phyloP scores from a whole-genome alignment of 106 monocot species.

The Ottelia alismoides region DNA sequence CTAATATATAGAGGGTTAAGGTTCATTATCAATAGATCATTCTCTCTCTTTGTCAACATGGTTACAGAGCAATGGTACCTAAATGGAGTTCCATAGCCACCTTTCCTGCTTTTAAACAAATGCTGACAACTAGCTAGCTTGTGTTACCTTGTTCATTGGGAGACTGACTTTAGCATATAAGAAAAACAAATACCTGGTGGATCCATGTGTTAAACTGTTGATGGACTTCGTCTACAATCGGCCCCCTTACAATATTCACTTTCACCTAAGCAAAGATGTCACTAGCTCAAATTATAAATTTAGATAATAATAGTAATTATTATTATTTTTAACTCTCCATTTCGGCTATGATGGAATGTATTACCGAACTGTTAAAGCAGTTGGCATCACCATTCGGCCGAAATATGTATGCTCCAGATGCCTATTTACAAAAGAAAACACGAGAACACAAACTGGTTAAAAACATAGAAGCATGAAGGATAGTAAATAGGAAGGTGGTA shows the following conservation, averaged over 20 bases:
- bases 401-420: slow-evolving; percentile 71
- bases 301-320: neutral
- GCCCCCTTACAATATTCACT: slow-evolving; percentile 27
- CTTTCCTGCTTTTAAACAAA: too few species aligned
- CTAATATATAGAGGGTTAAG: too few species aligned
- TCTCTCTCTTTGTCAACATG: too few species aligned
- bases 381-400: slow-evolving; percentile 42
- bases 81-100: too few species aligned
- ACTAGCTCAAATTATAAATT: neutral
- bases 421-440: slow-evolving; percentile 24
- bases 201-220: slow-evolving; percentile 45
- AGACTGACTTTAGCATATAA: too few species aligned
- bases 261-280: slow-evolving; percentile 9
- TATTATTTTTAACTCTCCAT: slow-evolving; percentile 32
- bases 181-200: slow-evolving; percentile 25
- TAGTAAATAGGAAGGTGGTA: neutral
- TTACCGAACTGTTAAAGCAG: too few species aligned
- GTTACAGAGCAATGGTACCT: too few species aligned
- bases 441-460: neutral
- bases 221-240: slow-evolving; percentile 39
- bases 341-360: too few species aligned
- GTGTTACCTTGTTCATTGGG: too few species aligned
- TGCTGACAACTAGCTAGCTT: too few species aligned
- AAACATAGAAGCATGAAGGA: too few species aligned
- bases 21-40: too few species aligned